These are phyloP conservation scores for Flaveria trinervia DNA, from an alignment of 129 eudicot genomes.

Conservation along the genomic window DNA sequence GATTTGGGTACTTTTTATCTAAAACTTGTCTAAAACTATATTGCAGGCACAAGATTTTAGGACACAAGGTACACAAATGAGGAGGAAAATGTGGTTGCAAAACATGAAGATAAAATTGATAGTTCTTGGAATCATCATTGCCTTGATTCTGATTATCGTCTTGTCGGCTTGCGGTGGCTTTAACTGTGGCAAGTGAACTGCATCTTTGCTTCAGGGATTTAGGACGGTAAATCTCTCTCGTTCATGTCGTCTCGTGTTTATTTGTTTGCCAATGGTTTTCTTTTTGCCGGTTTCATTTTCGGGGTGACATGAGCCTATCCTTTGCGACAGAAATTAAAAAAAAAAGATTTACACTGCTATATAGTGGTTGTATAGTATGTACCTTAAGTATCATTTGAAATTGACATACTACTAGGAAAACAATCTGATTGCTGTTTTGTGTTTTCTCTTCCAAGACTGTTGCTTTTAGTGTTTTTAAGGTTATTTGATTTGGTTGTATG, in stretches of 20 bases:
- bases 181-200: slow-evolving; percentile 58
- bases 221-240: slow-evolving; percentile 31
- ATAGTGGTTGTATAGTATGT: slow-evolving; percentile 56
- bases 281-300: slow-evolving; percentile 32
- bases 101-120: slow-evolving; percentile 97
- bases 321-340: slow-evolving; percentile 5
- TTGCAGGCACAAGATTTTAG: slow-evolving; percentile 96
- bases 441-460: neutral
- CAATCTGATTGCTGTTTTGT: slow-evolving; percentile 30
- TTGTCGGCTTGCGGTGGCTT: slow-evolving; percentile 77
- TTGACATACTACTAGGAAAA: slow-evolving; percentile 25
- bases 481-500: slow-evolving; percentile 15
- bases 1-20: neutral
- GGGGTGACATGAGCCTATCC: slow-evolving; percentile 30
- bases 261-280: slow-evolving; percentile 38
- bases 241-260: slow-evolving; percentile 27
- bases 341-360: slow-evolving; percentile 33
- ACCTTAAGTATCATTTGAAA: slow-evolving; percentile 29
- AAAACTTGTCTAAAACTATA: neutral
- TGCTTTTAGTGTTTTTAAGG: neutral
- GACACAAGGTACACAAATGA: slow-evolving; percentile 91
- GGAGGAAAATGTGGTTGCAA: slow-evolving; percentile 98
- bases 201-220: slow-evolving; percentile 27
- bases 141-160: slow-evolving; percentile 79
- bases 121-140: slow-evolving; percentile 76